Base-by-base conservation (phyloP, 495 filamentous ascomycete species). In the Penicillium maclennaniae region DNA sequence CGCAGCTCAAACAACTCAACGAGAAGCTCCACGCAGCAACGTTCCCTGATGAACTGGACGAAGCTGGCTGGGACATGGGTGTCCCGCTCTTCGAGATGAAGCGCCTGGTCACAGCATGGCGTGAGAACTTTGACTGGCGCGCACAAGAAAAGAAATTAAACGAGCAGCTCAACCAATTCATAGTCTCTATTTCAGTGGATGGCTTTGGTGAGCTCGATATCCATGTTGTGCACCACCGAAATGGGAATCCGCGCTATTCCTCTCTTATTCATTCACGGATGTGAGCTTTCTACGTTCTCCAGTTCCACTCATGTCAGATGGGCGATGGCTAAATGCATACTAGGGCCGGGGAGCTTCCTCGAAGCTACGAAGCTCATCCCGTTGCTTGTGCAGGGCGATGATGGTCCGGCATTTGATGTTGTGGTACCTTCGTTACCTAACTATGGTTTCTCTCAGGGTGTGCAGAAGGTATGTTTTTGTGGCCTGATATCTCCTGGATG, bases 391-490 rank as follows among this genome's bases (percentile, higher is more conserved):
- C 53, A 65, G 10, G 63, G 71, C 7, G 60, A 70, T 12, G 60
- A 73, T 28, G 66, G 70, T 6, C 83, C 83, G 15, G 70, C 80
- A 1, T 91, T 91, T 67, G 77, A 89, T 65, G 72, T 89, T 19
- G 74, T 91, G 12, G 83, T 79, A 7, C 87, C 88, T 4, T 87
- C 84, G 9, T 69, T 91, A 21, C 87, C 87, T 0, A 88, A 89
- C 37, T 78, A 88, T 54, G 87, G 84, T 37, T 91, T 91, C 67
- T 84, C 79, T 41, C 67, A 76, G 19, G 75, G 72, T 0, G 63
- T 78, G 2, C 73, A 69, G 39, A 76, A 79, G 65, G 80, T 79
- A 45, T 16, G 17, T 27, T 7, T 10, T 6, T 15, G 16, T 10
- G 14, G 19, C 12, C 9, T 15, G 6, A 9, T 6, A 23, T 14